Evolutionary conservation across 345 rosid genomes (phyloP).

Genomic region (Xanthoceras sorbifolium): DNA sequence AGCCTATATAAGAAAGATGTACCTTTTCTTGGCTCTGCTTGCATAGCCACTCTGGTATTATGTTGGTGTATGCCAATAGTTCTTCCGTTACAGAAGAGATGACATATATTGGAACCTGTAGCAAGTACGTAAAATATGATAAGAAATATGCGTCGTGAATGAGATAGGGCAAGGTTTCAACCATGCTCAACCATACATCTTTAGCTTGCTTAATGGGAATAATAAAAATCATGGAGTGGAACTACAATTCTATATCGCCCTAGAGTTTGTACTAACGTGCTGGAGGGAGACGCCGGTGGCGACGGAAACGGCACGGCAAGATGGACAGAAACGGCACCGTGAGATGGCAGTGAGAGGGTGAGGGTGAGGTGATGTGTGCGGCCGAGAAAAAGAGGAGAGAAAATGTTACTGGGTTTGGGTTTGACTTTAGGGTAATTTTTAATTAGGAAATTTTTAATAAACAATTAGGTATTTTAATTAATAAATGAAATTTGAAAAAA

Average conservation of each 20-base stretch:
- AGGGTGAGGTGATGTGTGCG: too few species aligned
- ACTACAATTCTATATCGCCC: too few species aligned
- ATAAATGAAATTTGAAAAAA: too few species aligned
- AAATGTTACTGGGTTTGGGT: too few species aligned
- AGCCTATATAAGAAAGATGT: conserved; percentile 22
- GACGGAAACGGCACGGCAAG: too few species aligned
- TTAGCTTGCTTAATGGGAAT: background rate
- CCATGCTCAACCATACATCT: background rate
- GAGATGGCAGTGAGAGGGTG: too few species aligned
- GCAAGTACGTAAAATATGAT: conserved; percentile 5
- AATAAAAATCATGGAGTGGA: background rate
- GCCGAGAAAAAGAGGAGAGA: too few species aligned
- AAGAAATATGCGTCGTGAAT: background rate
- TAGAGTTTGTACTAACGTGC: background rate
- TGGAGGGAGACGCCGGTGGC: background rate
- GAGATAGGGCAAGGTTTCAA: background rate
- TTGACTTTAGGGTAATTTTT: too few species aligned
- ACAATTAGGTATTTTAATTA: too few species aligned
- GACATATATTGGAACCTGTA: conserved; percentile 77
- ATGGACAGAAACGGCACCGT: too few species aligned
- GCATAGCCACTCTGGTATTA: conserved; percentile 88
- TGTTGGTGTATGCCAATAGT: conserved; percentile 65
- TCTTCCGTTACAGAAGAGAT: conserved; percentile 81
- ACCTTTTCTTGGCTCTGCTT: conserved; percentile 79
- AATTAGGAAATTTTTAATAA: too few species aligned